phyloP scores from a whole-genome alignment of 805 yeast species.

The Hanseniaspora pseudoguilliermondii region DNA sequence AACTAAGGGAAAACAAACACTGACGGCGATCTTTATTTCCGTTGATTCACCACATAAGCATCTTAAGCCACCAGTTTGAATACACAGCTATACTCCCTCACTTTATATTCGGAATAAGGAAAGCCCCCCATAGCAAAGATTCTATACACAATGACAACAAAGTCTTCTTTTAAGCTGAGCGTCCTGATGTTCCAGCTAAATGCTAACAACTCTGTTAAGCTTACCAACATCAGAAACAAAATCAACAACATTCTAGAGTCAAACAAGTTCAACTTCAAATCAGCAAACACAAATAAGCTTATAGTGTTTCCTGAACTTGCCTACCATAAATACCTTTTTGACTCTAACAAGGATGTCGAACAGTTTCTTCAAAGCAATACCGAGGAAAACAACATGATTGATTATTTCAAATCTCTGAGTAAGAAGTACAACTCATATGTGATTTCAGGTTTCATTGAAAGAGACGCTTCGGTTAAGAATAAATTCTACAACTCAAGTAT shows the following conservation, averaged over 20 bases:
- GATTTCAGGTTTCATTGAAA: slow-evolving; percentile 3
- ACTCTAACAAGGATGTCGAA: neutral
- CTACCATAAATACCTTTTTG: slow-evolving; percentile 3
- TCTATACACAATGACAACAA: neutral
- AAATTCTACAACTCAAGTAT: slow-evolving; percentile 8
- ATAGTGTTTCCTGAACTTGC: slow-evolving; percentile 8
- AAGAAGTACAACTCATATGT: slow-evolving; percentile 8
- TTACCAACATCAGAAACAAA: neutral
- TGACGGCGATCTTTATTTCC: neutral
- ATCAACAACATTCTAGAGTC: neutral
- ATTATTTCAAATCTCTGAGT: neutral
- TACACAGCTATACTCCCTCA: too few species aligned
- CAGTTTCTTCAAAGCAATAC: neutral
- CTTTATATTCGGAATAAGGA: too few species aligned
- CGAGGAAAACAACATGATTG: neutral
- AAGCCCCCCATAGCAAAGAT: too few species aligned
- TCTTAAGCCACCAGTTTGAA: too few species aligned
- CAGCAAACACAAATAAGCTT: neutral
- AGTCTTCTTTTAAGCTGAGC: neutral
- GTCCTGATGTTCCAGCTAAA: slow-evolving; percentile 3
- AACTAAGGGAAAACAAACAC: neutral
- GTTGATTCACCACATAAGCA: neutral
- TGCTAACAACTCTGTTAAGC: slow-evolving; percentile 1
- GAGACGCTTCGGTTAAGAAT: neutral
- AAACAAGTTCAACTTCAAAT: neutral